Base-by-base conservation (phyloP, 2,329 filamentous ascomycete genomes). In the Fusarium pseudonygamai region DNA sequence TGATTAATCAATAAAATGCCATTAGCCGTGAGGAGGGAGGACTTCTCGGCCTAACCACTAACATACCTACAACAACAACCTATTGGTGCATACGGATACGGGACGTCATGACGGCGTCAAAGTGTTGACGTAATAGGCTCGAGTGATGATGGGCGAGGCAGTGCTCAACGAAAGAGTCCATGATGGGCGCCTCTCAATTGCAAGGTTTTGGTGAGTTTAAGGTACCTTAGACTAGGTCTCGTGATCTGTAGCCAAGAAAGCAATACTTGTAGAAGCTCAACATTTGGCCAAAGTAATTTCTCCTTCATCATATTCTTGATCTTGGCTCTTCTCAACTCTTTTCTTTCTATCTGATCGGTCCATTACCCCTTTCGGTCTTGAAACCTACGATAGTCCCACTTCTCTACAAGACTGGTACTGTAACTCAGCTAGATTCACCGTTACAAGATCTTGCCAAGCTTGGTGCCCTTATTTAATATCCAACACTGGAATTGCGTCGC, bases 41-140 rank as follows among this genome's bases (percentile, higher is more conserved):
- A 37, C 28, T 10, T 32, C 37, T 30, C 50, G 53, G 34, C 22
- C 43, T 52, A 52, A 53, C 34, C 50, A 61, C 28, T 40, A 42
- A 34, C 32, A 34, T 34, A 59, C 36, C 30, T 5, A 14, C 32
- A 45, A 46, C 10, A 37, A 59, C 32, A 45, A 46, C 7, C 40
- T 49, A 42, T 39, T 47, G 26, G 26, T 22, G 20, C 34, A 56
- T 59, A 61, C 58, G 61, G 60, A 73, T 58, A 71, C 58, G 47
- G 45, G 43, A 55, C 32, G 55, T 62, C 60, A 68, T 68, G 47
- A 68, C 66, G 56, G 36, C 26, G 40, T 42, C 43, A 8, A 20
- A 67, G 63, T 72, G 71, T 73, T 73, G 71, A 73, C 71, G 71
- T 73, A 73, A 73, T 73, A 28, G 45, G 47, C 39, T 62, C 30